Base-by-base conservation (phyloP, 495 filamentous ascomycete species). In the Penicillium mononematosum region DNA sequence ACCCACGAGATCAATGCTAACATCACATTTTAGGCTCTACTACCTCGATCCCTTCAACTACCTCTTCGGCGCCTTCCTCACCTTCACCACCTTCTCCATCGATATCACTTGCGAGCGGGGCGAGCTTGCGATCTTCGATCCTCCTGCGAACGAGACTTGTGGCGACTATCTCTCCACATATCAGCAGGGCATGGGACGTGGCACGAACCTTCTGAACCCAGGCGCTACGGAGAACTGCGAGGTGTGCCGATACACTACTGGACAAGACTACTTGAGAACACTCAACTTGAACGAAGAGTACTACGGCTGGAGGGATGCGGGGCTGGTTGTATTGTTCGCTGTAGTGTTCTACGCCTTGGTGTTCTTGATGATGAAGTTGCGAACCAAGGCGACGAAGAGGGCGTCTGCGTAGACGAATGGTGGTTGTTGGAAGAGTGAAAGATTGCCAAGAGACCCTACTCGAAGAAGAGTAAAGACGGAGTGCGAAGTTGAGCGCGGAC, bases 31-130 rank as follows among this genome's bases (percentile, higher is more conserved):
- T 24, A 24, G 86, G 87, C 85, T 87, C 58, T 89, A 89, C 70
- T 83, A 79, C 53, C 72, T 88, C 58, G 84, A 83, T 34, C 86
- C 88, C 16, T 82, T 89, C 62, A 86, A 83, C 16, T 89, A 90
- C 58, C 68, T 87, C 43, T 29, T 48, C 4, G 24, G 24, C 24
- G 24, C 24, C 24, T 24, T 24, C 24, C 24, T 24, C 24, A 24
- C 24, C 24, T 24, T 24, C 24, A 24, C 24, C 24, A 24, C 24
- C 5, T 24, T 24, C 24, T 24, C 24, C 4, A 2, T 24, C 24
- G 24, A 24, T 24, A 24, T 24, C 24, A 24, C 24, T 24, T 24
- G 24, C 4, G 24, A 24, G 0, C 24, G 87, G 17, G 83, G 2
- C 29, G 87, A 90, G 68, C 75, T 75, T 32, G 66, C 83, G 19